Conservation (phyloP, 2,329 filamentous ascomycete genomes). For the Cryphonectria radicalis region DNA sequence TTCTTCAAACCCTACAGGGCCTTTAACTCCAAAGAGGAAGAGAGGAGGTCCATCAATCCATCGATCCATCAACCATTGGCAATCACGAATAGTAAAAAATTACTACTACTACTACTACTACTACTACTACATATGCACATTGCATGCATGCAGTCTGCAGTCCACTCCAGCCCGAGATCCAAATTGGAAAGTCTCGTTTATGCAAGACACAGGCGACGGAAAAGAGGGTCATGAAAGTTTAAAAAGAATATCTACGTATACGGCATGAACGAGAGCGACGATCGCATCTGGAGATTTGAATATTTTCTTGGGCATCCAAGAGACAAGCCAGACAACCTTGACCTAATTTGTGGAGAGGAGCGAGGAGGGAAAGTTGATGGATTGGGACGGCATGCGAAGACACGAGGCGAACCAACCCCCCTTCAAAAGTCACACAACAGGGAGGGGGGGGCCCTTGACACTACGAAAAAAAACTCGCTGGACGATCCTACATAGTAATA, state of each 20-base stretch:
- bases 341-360: neutral
- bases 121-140: neutral
- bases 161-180: neutral
- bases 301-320: neutral
- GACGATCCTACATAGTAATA: neutral
- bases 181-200: conserved; percentile 5
- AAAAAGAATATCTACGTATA: neutral
- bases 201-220: neutral
- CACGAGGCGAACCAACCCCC: too few species aligned
- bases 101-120: too few species aligned
- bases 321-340: neutral
- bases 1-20: neutral
- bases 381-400: too few species aligned
- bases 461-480: neutral
- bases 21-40: neutral
- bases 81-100: neutral
- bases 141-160: neutral
- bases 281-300: neutral
- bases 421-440: neutral
- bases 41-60: neutral
- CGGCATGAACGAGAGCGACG: conserved; percentile 2
- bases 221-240: neutral
- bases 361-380: neutral
- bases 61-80: neutral
- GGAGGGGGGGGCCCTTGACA: neutral